Evolutionary conservation across 1,139 yeast species (phyloP).

Genomic region (Candida glucosophila): DNA sequence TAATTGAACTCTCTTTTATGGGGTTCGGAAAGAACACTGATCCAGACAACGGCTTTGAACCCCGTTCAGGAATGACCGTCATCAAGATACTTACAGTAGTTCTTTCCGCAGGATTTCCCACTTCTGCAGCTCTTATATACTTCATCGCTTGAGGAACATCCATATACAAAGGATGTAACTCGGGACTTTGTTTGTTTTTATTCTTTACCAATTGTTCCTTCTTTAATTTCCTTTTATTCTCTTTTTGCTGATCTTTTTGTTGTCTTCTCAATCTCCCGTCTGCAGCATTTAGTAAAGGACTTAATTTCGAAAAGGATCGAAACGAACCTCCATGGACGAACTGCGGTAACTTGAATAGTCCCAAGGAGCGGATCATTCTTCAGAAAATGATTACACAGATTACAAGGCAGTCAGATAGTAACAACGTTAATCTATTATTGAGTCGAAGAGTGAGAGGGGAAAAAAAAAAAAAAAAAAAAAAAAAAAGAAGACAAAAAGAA

Average conservation of each 20-base stretch:
- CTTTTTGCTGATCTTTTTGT: slow-evolving; percentile 7
- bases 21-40: slow-evolving; percentile 72
- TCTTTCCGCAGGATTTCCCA: slow-evolving; percentile 65
- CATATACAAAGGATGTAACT: slow-evolving; percentile 56
- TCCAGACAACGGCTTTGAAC: slow-evolving; percentile 70
- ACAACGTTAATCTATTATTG: too few species aligned
- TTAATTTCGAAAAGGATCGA: neutral
- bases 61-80: slow-evolving; percentile 67
- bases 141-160: slow-evolving; percentile 65
- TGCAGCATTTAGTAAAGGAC: slow-evolving; percentile 1
- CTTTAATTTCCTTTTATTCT: slow-evolving; percentile 16
- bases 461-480: too few species aligned
- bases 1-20: slow-evolving; percentile 52
- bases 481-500: too few species aligned
- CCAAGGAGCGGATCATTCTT: too few species aligned
- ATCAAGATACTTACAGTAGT: slow-evolving; percentile 64
- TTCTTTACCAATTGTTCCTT: slow-evolving; percentile 26
- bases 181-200: slow-evolving; percentile 40
- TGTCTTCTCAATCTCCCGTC: slow-evolving; percentile 4
- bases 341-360: too few species aligned
- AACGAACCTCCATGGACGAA: too few species aligned
- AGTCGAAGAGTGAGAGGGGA: too few species aligned
- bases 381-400: too few species aligned
- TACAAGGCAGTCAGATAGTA: too few species aligned
- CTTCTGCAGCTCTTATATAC: slow-evolving; percentile 81